Evolutionary conservation across 257 asterid genomes (phyloP).

Genomic region (Salvia hispanica): DNA sequence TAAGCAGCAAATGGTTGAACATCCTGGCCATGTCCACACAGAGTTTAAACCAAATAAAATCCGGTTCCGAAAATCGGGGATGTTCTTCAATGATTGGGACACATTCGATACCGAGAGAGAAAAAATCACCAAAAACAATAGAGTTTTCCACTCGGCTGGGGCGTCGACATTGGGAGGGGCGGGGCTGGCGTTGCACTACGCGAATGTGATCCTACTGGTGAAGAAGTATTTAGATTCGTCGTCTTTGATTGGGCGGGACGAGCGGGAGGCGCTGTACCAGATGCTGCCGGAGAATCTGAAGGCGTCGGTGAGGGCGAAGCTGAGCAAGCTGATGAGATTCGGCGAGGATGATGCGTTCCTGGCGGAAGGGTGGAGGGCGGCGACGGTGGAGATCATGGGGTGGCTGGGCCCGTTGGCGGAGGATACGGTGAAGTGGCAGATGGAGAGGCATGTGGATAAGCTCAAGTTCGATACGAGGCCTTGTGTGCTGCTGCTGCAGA

Average conservation of each 20-base stretch:
- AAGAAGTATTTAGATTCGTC: slow-evolving; percentile 50
- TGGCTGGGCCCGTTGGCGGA: slow-evolving; percentile 83
- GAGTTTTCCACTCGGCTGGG: slow-evolving; percentile 71
- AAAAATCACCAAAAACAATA: slow-evolving; percentile 29
- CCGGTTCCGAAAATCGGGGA: slow-evolving; percentile 42
- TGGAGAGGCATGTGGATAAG: slow-evolving; percentile 68
- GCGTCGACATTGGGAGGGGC: slow-evolving; percentile 70
- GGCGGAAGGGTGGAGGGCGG: slow-evolving; percentile 82
- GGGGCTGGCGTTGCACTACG: slow-evolving; percentile 76
- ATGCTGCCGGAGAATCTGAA: slow-evolving; percentile 75
- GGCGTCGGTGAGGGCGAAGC: slow-evolving; percentile 54
- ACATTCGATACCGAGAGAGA: not conserved
- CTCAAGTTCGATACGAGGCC: slow-evolving; percentile 56
- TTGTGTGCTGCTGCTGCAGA: slow-evolving; percentile 57
- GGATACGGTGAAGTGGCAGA: slow-evolving; percentile 67
- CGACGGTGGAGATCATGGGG: slow-evolving; percentile 60
- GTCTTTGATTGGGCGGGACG: slow-evolving; percentile 32
- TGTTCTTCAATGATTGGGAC: slow-evolving; percentile 31
- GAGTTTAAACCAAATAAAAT: slow-evolving; percentile 43
- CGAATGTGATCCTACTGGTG: slow-evolving; percentile 57
- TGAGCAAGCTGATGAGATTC: slow-evolving; percentile 57
- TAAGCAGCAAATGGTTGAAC: slow-evolving; percentile 39
- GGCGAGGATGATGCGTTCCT: slow-evolving; percentile 46
- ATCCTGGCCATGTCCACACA: slow-evolving; percentile 40
- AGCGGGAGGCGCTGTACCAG: slow-evolving; percentile 53